phyloP scores from a whole-genome alignment of 2,329 filamentous ascomycete genomes.

The Phaeosphaeria sp. region DNA sequence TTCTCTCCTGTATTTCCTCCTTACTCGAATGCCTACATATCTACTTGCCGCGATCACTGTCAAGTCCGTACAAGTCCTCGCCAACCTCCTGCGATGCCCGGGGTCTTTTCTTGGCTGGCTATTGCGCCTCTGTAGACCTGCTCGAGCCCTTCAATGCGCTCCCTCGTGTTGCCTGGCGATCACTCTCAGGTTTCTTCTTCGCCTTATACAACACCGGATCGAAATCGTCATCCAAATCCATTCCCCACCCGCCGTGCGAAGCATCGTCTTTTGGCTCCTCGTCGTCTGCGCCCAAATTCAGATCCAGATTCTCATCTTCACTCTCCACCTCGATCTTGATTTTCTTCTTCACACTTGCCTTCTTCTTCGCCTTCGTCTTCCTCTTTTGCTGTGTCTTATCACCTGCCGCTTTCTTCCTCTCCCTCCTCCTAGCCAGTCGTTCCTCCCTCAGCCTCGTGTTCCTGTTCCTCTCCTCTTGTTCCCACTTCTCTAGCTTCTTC shows the following conservation, averaged over 20 bases:
- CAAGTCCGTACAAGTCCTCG: no score
- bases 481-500: neutral
- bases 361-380: neutral
- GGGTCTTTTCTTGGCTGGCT: no score
- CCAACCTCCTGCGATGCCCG: no score
- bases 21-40: no score
- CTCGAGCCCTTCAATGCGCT: no score
- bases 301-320: neutral
- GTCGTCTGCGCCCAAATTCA: neutral
- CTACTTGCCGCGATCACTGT: no score
- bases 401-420: neutral
- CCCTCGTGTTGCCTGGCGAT: no score
- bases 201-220: neutral
- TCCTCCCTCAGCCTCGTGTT: neutral
- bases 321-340: neutral
- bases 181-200: no score
- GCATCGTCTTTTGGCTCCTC: neutral
- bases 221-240: neutral
- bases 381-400: neutral
- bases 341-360: neutral
- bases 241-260: neutral
- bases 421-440: neutral
- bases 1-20: no score
- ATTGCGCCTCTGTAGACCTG: no score
- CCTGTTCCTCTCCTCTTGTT: neutral